Conservation (phyloP, 176 grass and related monocot genomes). For the Triticum monococcum region DNA sequence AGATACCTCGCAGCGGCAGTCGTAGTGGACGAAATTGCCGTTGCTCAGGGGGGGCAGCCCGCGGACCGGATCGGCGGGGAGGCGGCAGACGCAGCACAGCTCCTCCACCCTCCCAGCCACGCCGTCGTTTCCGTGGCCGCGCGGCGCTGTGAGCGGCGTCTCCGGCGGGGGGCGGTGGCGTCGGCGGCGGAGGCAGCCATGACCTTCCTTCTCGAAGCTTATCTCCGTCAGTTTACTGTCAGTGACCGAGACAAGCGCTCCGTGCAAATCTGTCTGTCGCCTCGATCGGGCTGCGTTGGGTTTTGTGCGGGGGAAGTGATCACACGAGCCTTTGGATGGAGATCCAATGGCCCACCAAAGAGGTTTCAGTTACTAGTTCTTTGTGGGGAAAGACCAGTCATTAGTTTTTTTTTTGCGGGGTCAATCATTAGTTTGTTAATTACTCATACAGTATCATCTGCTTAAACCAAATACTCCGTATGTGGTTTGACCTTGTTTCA, state of each 20-base stretch:
- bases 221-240: not conserved
- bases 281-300: not conserved
- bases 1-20: slow-evolving; percentile 40
- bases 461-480: too few relatives aligned
- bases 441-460: too few relatives aligned
- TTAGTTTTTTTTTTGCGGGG: too few relatives aligned
- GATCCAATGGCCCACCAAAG: not conserved
- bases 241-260: not conserved
- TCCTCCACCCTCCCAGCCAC: not conserved
- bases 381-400: too few relatives aligned
- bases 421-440: too few relatives aligned
- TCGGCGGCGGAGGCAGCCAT: not conserved
- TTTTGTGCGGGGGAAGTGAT: not conserved
- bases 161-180: not conserved
- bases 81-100: slow-evolving; percentile 30
- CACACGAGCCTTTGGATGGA: not conserved
- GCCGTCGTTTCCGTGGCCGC: too few relatives aligned
- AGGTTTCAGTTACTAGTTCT: too few relatives aligned
- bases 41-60: slow-evolving; percentile 25
- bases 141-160: not conserved
- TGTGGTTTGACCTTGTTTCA: too few relatives aligned
- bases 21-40: slow-evolving; percentile 39
- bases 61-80: not conserved
- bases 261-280: not conserved
- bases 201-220: not conserved